Base-by-base conservation (phyloP, 495 filamentous ascomycete species). In the Xylaria telfairii region DNA sequence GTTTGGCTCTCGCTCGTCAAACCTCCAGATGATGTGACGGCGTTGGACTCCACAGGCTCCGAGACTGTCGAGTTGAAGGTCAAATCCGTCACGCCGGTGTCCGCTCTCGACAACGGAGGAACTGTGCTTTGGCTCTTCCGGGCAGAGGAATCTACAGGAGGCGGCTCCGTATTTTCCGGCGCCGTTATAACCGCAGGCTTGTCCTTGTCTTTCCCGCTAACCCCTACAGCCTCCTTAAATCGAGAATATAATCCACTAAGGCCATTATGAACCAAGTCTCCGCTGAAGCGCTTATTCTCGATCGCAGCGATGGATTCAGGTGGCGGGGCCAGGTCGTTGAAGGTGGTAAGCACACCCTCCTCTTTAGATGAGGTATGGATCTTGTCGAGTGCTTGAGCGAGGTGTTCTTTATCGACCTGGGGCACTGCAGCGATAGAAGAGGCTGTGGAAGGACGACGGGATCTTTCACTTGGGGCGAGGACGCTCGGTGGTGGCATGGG, bases 161-260 rank as follows among this genome's bases (percentile, higher is more conserved):
- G 79, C 49, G 65, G 72, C 56, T 82, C 81, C 24, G 77, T 71
- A 54, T 59, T 72, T 34, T 77, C 75, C 46, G 69, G 59, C 19
- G 39, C 24, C 19, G 39, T 26, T 24, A 54, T 39, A 49, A 46
- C 56, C 1, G 73, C 80, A 10, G 82, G 76, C 9, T 70, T 70
- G 42, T 69, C 67, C 66, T 88, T 86, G 68, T 91, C 88, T 74
- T 90, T 92, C 62, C 87, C 88, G 44, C 85, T 81, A 19, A 75
- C 92, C 1, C 90, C 90, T 41, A 97, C 93, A 0, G 89, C 93
- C 42, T 90, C 92, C 78, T 89, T 89, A 76, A 97, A 85, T 21
- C 93, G 89, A 82, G 85, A 94, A 78, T 97, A 97, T 19, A 98
- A 77, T 2, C 94, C 94, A 76, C 91, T 96, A 41, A 98, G 79